Evolutionary conservation across 2,329 filamentous ascomycete genomes (phyloP), one percentile per base, ranked within the genome.

Genomic region (Colletotrichum destructivum): DNA sequence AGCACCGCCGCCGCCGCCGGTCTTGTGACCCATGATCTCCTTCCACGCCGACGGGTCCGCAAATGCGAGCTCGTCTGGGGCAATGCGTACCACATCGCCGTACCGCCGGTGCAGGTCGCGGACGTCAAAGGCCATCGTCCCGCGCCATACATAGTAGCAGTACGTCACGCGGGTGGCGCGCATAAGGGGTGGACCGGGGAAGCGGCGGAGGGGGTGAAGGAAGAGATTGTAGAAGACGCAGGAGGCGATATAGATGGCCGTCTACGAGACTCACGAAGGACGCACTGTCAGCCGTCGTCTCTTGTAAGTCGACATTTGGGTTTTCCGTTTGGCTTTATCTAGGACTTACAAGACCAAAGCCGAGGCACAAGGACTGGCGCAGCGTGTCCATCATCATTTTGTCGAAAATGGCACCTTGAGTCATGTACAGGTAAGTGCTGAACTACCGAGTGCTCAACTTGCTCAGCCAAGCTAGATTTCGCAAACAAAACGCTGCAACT

Each of bases 61-160:
- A 74, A 85, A 88, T 1, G 84, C 82, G 2, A 88, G 79, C 70
- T 87, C 84, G 66, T 85, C 79, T 1, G 86, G 85, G 7, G 81
- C 81, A 52, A 86, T 77, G 9, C 86, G 83, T 4, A 88, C 85
- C 1, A 88, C 80, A 1, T 80, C 78, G 12, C 86, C 86, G 70
- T 85, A 85, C 51, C 76, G 73, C 4, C 77, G 69, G 75, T 85
- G 84, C 13, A 74, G 46, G 13, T 60, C 55, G 5, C 62, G 60
- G 40, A 71, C 60, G 38, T 68, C 60, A 13, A 67, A 71, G 11
- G 71, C 38, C 35, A 61, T 35, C 0, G 44, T 71, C 2, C 73
- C 73, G 40, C 54, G 23, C 18, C 51, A 51, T 2, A 64, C 51
- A 23, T 44, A 55, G 44, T 71, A 59, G 21, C 23, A 57, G 23